Base-by-base conservation (phyloP, 257 asterid species). In the Lantana camara region DNA sequence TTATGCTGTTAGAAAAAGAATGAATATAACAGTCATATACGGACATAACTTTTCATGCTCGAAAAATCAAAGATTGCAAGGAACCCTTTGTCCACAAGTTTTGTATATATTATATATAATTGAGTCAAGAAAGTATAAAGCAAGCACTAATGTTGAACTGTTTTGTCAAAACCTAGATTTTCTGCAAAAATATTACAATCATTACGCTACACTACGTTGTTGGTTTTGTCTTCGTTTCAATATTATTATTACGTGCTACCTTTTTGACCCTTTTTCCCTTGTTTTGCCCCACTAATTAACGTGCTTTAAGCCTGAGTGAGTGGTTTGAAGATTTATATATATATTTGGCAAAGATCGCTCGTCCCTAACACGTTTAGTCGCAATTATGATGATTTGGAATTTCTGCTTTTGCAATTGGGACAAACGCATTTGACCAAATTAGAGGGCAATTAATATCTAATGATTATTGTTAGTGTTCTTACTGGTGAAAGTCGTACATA, bases 251-350 rank as follows among this genome's bases (percentile, higher is more conserved):
- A 13, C 29, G 37, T 44, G 4, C 38, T n/a, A n/a, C n/a, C n/a
- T 19, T 40, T 48, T 66, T 66, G 64, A 66, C 63, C 30, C 22
- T 66, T 53, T 44, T 32, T 66, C 13, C n/a, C n/a, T n/a, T n/a
- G n/a, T n/a, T n/a, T n/a, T n/a, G n/a, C n/a, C n/a, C 63, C 71
- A 53, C 71, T 57, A 66, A 66, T 42, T 53, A 55, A 66, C 63
- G 52, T 50, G 50, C 40, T 44, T 57, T 27, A 57, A 46, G 16
- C 46, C n/a, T 20, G 66, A 2, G 5, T 2, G 48, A 50, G 51
- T 64, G 60, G 69, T 57, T 67, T 67, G 60, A 34, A 20, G 34
- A 42, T 27, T 2, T 27, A 27, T 27, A 27, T 27, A 27, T 27
- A 27, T 55, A 45, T 48, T 63, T 30, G 50, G 19, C 45, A 19